Percentiles rank a stretch among this genome's conserved stretches.
Evolutionary conservation across 352 stramenopile genomes (phyloP).

Genomic region (Phytophthora meadii): DNA sequence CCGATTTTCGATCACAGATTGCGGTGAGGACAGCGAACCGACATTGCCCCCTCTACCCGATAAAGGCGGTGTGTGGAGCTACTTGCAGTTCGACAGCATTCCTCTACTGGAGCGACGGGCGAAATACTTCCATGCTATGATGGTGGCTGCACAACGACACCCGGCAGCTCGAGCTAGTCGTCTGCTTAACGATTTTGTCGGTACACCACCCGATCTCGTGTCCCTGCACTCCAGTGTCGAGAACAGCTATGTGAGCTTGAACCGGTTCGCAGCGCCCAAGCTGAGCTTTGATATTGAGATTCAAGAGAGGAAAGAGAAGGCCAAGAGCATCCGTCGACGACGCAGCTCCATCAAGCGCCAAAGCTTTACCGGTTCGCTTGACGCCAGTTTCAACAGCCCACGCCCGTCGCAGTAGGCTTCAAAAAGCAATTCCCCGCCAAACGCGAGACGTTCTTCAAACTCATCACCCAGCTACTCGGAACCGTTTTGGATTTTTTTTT

Average conservation of each 20-base stretch:
- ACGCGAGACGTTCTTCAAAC: conserved; percentile 31
- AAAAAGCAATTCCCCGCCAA: conserved; percentile 15
- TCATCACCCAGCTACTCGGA: conserved; percentile 25
- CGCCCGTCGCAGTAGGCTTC: conserved; percentile 26
- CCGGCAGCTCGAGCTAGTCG: conserved; percentile 52
- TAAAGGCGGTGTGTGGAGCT: conserved; percentile 79
- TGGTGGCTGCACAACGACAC: conserved; percentile 64
- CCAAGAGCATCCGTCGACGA: conserved; percentile 63
- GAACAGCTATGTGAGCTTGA: conserved; percentile 81
- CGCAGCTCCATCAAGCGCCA: conserved; percentile 55
- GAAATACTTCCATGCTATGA: conserved; percentile 71
- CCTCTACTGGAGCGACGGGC: conserved; percentile 66
- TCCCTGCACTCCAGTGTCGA: conserved; percentile 62
- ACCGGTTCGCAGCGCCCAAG: conserved; percentile 76
- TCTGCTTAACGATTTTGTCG: conserved; percentile 76
- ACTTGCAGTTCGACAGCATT: conserved; percentile 69
- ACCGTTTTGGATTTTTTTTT: conserved; percentile 37
- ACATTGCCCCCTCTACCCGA: conserved; percentile 66
- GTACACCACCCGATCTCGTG: conserved; percentile 64
- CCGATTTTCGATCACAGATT: conserved; percentile 34
- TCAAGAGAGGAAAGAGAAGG: conserved; percentile 78
- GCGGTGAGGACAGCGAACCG: conserved; percentile 16
- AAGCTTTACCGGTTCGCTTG: conserved; percentile 43
- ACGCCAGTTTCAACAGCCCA: conserved; percentile 23
- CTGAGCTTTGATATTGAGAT: conserved; percentile 73